A percentile compares a stretch with the other conserved stretches of the same genome.
These are phyloP conservation scores for Breynia disticha DNA, from an alignment of 441 rosid species.

Conservation along the genomic window DNA sequence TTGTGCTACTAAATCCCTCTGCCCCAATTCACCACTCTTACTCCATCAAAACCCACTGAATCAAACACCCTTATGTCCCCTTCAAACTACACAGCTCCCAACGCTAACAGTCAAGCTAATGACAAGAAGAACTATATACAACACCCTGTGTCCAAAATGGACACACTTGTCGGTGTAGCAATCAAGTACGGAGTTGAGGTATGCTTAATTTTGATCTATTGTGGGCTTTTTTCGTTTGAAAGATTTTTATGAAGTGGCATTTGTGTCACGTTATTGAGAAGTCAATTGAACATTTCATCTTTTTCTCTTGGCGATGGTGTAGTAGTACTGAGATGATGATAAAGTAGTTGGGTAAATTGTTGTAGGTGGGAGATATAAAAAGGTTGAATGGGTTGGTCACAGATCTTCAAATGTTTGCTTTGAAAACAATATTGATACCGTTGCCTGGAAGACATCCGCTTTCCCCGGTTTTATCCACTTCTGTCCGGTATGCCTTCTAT, in stretches of 20 bases:
- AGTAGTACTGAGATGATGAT: too few species aligned
- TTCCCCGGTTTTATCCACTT: constrained; percentile 27
- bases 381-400: constrained; percentile 48
- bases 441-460: constrained; percentile 58
- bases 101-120: background rate
- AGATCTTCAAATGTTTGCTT: constrained; percentile 69
- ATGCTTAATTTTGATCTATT: background rate
- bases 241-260: too few species aligned
- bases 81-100: background rate
- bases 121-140: constrained; percentile 26
- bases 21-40: too few species aligned
- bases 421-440: constrained; percentile 43
- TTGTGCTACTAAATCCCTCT: too few species aligned
- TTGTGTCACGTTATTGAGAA: too few species aligned
- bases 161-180: constrained; percentile 59
- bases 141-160: constrained; percentile 48
- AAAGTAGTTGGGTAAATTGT: background rate
- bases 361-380: constrained; percentile 50
- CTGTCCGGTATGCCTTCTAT: background rate
- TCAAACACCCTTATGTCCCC: background rate
- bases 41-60: background rate
- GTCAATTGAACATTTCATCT: too few species aligned
- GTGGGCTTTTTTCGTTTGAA: background rate
- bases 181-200: constrained; percentile 69
- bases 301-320: too few species aligned